Evolutionary conservation across 805 yeast species (phyloP).

Genomic region (Barnettozyma populi): DNA sequence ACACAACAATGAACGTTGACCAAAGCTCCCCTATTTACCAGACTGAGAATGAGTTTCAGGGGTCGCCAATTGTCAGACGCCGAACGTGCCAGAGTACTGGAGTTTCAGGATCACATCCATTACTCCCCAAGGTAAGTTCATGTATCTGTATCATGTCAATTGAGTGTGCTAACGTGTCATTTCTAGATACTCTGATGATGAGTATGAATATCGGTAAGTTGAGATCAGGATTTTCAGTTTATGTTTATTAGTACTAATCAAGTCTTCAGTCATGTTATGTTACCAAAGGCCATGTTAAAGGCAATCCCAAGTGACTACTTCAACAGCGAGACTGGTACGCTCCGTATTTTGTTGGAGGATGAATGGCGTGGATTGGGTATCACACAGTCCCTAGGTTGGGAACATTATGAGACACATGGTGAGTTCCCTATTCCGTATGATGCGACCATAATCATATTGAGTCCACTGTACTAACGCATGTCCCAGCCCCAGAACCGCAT

Average conservation of each 20-base stretch:
- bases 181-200: constrained; percentile 78
- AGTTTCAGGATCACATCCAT: constrained; percentile 90
- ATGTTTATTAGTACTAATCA: neutral
- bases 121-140: constrained; percentile 65
- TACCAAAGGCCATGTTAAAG: constrained; percentile 93
- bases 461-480: constrained; percentile 13
- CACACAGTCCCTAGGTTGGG: constrained; percentile 97
- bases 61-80: constrained; percentile 73
- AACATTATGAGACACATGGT: constrained; percentile 89
- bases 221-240: neutral
- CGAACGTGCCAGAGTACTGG: constrained; percentile 82
- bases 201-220: constrained; percentile 66
- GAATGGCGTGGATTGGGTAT: constrained; percentile 99
- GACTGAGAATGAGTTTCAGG: constrained; percentile 29
- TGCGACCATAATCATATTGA: neutral
- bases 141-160: neutral
- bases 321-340: constrained; percentile 88
- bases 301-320: constrained; percentile 92
- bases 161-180: constrained; percentile 9
- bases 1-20: neutral
- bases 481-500: constrained; percentile 90
- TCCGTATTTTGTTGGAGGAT: constrained; percentile 85
- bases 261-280: constrained; percentile 76
- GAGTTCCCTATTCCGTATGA: constrained; percentile 9
- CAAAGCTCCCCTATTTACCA: neutral